Percentiles rank a stretch among this genome's conserved stretches.
These are phyloP conservation scores for Spatholobus suberectus DNA, from an alignment of 306 rosid species.

Conservation along the genomic window DNA sequence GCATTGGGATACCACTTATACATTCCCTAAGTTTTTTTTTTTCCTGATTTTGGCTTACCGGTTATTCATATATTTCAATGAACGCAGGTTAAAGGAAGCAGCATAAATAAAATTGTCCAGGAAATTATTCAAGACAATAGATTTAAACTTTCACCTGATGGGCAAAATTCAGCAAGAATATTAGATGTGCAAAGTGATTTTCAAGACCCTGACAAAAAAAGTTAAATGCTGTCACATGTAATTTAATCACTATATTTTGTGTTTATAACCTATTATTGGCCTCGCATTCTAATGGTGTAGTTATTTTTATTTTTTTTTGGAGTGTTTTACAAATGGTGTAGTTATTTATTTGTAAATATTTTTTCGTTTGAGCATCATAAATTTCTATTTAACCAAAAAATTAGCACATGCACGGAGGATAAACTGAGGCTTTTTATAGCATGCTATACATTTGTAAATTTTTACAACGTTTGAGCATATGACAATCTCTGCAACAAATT, in stretches of 20 bases:
- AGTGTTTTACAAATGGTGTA: not conserved
- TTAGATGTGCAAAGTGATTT: not conserved
- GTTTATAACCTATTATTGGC: not conserved
- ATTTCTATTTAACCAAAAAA: not conserved
- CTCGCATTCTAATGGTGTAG: not conserved
- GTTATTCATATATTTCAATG: constrained; percentile 14
- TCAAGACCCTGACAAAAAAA: not conserved
- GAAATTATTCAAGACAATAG: constrained; percentile 44
- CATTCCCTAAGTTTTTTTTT: too few relatives aligned
- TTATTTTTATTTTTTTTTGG: not conserved
- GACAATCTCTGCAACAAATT: not conserved
- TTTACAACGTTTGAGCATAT: not conserved
- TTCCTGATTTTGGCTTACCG: not conserved
- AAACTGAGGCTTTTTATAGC: constrained; percentile 5
- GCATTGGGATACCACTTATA: too few relatives aligned
- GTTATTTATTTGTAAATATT: not conserved
- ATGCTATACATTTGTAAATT: not conserved
- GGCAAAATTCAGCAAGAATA: constrained; percentile 21
- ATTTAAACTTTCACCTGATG: constrained; percentile 12
- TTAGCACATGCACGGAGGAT: not conserved
- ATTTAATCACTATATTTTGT: constrained; percentile 9
- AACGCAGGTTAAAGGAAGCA: constrained; percentile 63
- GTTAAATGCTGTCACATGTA: not conserved
- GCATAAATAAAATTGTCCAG: constrained; percentile 55
- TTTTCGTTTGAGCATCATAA: not conserved